Base-by-base conservation (phyloP, 2,329 filamentous ascomycete species). In the Epichloe bromicola region DNA sequence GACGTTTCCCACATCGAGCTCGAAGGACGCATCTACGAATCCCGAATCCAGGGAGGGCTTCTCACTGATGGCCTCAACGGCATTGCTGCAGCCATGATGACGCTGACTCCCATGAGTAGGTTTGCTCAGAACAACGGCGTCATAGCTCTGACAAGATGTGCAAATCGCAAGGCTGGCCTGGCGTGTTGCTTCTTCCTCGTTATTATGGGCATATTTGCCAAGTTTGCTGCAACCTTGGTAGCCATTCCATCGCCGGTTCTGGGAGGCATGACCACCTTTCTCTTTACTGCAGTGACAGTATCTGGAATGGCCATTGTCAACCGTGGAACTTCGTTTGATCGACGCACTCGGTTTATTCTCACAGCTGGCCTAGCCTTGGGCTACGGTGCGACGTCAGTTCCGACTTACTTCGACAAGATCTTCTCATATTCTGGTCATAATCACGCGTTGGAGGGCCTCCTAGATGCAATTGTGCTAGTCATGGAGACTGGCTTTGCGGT, bases 121-220 rank as follows among this genome's bases (percentile, higher is more conserved):
- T 90, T 90, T 58, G 86, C 86, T 0, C 86, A 90, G 65, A 91
- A 91, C 70, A 90, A 91, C 63, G 86, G 86, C 37, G 85, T 91
- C 48, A 90, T 93, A 54, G 84, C 86, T 0, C 73, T 93, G 43
- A 93, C 87, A 0, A 78, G 86, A 15, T 91, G 86, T 63, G 87
- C 87, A 1, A 91, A 88, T 64, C 79, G 87, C 50, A 85, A 82
- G 45, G 88, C 86, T 5, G 88, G 88, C 4, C 89, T 88, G 63
- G 85, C 82, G 46, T 85, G 82, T 62, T 88, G 78, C 63, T 74
- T 85, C 60, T 89, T 89, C 71, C 75, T 93, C 11, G 67, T 93
- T 54, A 65, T 93, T 57, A 88, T 89, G 80, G 88, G 88, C 15
- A 71, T 93, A 54, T 88, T 91, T 59, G 80, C 85, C 57, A 93